Percentiles rank a stretch among this genome's conserved stretches.
These are phyloP conservation scores for Digitaria exilis DNA, from an alignment of 202 grass and related monocot species.

Conservation along the genomic window DNA sequence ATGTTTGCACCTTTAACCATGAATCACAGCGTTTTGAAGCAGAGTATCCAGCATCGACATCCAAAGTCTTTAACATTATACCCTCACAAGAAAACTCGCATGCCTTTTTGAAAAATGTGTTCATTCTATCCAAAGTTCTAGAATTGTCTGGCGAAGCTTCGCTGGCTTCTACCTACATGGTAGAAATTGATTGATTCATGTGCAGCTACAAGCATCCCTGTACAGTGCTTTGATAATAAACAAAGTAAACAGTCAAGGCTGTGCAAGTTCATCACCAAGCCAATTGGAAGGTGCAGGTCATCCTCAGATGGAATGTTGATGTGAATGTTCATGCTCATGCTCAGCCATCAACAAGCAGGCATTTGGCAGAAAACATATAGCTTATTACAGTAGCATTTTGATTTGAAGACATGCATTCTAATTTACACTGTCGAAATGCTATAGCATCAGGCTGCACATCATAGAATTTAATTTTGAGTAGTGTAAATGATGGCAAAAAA, in stretches of 20 bases:
- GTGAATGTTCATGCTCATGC: slow-evolving; percentile 9
- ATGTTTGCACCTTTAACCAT: slow-evolving; percentile 75
- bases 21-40: slow-evolving; percentile 85
- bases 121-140: slow-evolving; percentile 63
- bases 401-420: background rate
- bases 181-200: slow-evolving; percentile 50
- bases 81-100: slow-evolving; percentile 90
- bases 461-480: background rate
- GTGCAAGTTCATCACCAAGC: slow-evolving; percentile 21
- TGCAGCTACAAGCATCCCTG: slow-evolving; percentile 4
- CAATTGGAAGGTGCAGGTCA: slow-evolving; percentile 9
- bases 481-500: background rate
- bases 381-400: background rate
- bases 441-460: background rate
- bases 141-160: slow-evolving; percentile 66
- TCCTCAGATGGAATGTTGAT: background rate
- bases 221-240: slow-evolving; percentile 20
- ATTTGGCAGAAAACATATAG: background rate
- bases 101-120: slow-evolving; percentile 75
- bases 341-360: slow-evolving; percentile 16
- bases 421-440: background rate
- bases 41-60: slow-evolving; percentile 87
- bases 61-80: slow-evolving; percentile 95
- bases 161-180: slow-evolving; percentile 67
- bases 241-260: slow-evolving; percentile 20